These are phyloP conservation scores for Saccharum hybrid DNA, from an alignment of 202 grass and related monocot species.

Conservation along the genomic window DNA sequence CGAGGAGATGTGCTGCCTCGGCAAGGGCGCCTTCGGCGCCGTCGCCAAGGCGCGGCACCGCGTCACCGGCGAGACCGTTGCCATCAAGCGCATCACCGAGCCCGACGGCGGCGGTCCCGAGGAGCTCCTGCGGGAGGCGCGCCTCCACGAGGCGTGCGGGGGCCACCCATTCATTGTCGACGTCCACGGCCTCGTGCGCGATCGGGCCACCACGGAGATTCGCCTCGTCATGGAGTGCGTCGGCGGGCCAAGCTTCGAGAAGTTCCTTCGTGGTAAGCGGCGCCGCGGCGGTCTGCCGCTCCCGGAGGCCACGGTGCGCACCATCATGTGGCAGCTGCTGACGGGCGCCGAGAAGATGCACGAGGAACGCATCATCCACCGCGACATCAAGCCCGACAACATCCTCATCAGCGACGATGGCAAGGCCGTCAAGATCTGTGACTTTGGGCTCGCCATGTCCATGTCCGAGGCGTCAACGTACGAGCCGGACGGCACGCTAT, in stretches of 20 bases:
- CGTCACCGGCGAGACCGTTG: slow-evolving; percentile 15
- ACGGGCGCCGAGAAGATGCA: slow-evolving; percentile 35
- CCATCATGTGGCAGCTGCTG: slow-evolving; percentile 52
- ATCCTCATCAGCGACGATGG: slow-evolving; percentile 39
- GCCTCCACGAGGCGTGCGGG: slow-evolving; percentile 8
- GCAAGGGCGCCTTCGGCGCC: not conserved
- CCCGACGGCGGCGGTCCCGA: no score
- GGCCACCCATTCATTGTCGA: slow-evolving; percentile 14
- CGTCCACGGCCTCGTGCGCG: slow-evolving; percentile 24
- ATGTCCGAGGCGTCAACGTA: not conserved
- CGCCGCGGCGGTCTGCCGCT: not conserved
- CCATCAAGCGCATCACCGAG: slow-evolving; percentile 24
- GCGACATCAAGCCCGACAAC: slow-evolving; percentile 53
- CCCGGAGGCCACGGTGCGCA: slow-evolving; percentile 33
- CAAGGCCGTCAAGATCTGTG: slow-evolving; percentile 18
- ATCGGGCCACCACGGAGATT: slow-evolving; percentile 12
- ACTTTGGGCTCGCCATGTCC: slow-evolving; percentile 41
- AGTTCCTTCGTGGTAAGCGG: not conserved
- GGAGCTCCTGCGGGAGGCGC: not conserved
- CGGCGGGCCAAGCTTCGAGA: slow-evolving; percentile 5
- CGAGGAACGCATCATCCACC: slow-evolving; percentile 32
- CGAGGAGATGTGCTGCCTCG: slow-evolving; percentile 16
- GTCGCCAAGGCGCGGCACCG: slow-evolving; percentile 35
- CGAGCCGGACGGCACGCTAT: not conserved
- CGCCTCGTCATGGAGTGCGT: slow-evolving; percentile 51